phyloP scores from a whole-genome alignment of 148 eudicot genomes.

The Silene latifolia region DNA sequence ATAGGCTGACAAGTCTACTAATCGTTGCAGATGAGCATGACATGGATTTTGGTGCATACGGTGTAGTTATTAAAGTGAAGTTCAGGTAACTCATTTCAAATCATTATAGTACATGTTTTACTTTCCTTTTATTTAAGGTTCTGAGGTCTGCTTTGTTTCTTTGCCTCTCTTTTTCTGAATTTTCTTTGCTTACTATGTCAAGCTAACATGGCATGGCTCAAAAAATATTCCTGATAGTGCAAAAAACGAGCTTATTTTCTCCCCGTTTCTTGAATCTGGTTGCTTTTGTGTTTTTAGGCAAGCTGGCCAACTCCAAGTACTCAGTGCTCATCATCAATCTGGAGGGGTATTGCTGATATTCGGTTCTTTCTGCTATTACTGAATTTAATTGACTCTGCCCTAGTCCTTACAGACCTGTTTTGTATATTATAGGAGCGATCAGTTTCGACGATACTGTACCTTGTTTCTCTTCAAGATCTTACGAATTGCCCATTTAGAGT shows the following conservation, averaged over 20 bases:
- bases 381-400: slow-evolving; percentile 3
- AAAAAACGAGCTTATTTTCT: background rate
- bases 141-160: background rate
- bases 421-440: slow-evolving; percentile 78
- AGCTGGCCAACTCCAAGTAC: slow-evolving; percentile 92
- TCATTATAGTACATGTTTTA: background rate
- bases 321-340: slow-evolving; percentile 98
- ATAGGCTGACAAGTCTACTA: slow-evolving; percentile 18
- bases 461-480: slow-evolving; percentile 95
- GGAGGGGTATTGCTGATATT: slow-evolving; percentile 72
- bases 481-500: slow-evolving; percentile 98
- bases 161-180: background rate
- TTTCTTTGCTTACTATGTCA: too few relatives aligned
- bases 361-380: slow-evolving; percentile 14
- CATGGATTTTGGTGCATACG: slow-evolving; percentile 80
- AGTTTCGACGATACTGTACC: slow-evolving; percentile 94
- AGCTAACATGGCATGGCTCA: slow-evolving; percentile 3
- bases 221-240: background rate
- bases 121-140: background rate
- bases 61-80: slow-evolving; percentile 89
- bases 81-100: slow-evolving; percentile 60
- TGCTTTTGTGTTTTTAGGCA: slow-evolving; percentile 51
- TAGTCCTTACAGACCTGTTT: slow-evolving; percentile 20
- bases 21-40: slow-evolving; percentile 73
- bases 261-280: background rate